phyloP scores from a whole-genome alignment of 1,284 basidiomycete species.

The Pterulicium gracile region DNA sequence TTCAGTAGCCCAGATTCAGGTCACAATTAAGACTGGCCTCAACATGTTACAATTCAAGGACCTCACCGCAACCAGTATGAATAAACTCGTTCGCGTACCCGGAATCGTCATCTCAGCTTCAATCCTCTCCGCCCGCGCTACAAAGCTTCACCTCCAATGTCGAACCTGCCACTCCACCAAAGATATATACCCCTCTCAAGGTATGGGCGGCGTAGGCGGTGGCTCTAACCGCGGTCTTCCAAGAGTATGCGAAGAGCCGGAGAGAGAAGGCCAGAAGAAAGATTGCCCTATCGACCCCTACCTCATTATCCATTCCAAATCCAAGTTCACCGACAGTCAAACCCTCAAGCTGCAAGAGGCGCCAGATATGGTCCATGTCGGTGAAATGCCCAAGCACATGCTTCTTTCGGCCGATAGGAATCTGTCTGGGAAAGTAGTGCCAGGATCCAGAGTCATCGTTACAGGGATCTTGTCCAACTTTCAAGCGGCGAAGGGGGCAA shows the following conservation, averaged over 20 bases:
- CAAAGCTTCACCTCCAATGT: slow-evolving; percentile 88
- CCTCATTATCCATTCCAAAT: slow-evolving; percentile 92
- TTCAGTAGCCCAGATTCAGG: slow-evolving; percentile 79
- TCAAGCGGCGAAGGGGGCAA: slow-evolving; percentile 72
- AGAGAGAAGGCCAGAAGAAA: slow-evolving; percentile 71
- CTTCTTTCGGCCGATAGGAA: slow-evolving; percentile 86
- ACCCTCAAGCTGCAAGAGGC: slow-evolving; percentile 97
- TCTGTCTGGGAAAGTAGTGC: slow-evolving; percentile 85
- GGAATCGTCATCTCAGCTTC: slow-evolving; percentile 98
- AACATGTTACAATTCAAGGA: slow-evolving; percentile 94
- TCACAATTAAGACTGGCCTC: slow-evolving; percentile 80
- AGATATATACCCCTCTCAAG: slow-evolving; percentile 69
- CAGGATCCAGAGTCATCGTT: slow-evolving; percentile 88
- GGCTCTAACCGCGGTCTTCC: slow-evolving; percentile 78
- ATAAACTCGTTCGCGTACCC: slow-evolving; percentile 92
- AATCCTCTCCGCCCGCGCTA: slow-evolving; percentile 87
- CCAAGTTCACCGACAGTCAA: slow-evolving; percentile 92
- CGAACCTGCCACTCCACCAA: slow-evolving; percentile 84
- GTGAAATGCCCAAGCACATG: slow-evolving; percentile 95
- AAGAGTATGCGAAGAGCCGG: slow-evolving; percentile 72
- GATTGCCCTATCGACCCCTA: slow-evolving; percentile 96
- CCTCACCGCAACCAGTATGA: slow-evolving; percentile 87
- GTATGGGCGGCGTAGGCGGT: slow-evolving; percentile 78
- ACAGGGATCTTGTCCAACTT: slow-evolving; percentile 98
- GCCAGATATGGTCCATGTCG: slow-evolving; percentile 98